These are phyloP conservation scores for Fremontodendron californicum DNA, from an alignment of 345 rosid species.

Conservation along the genomic window DNA sequence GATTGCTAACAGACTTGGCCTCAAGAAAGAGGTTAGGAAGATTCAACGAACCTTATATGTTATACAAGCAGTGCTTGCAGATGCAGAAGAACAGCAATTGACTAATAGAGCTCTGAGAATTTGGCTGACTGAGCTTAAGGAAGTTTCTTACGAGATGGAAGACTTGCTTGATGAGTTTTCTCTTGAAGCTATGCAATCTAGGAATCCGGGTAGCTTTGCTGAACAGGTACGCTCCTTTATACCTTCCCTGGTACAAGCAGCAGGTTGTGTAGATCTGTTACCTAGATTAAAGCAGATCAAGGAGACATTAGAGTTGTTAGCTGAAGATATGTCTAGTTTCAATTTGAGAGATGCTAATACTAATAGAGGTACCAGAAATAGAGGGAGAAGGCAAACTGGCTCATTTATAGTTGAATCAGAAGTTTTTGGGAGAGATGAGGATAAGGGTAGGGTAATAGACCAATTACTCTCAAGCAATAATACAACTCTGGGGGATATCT, in stretches of 20 bases:
- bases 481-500: not conserved
- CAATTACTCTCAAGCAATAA: not conserved
- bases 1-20: conserved; percentile 9
- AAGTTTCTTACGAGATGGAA: conserved; percentile 10
- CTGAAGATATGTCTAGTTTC: conserved; percentile 20
- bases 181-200: conserved; percentile 13
- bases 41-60: not conserved
- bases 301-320: conserved; percentile 19
- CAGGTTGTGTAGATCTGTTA: not conserved
- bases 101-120: not conserved
- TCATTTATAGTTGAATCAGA: conserved; percentile 10
- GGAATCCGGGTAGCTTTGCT: not conserved
- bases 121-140: conserved; percentile 10
- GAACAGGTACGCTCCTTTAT: conserved; percentile 6
- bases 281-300: conserved; percentile 14
- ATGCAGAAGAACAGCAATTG: conserved; percentile 14
- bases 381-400: conserved; percentile 4
- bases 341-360: not conserved
- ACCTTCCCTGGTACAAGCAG: conserved; percentile 7
- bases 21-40: conserved; percentile 9
- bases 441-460: not conserved
- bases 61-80: conserved; percentile 8
- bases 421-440: conserved; percentile 15
- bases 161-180: conserved; percentile 24
- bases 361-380: not conserved